Evolutionary conservation across 768 basidiomycete species (phyloP).

Genomic region (Tubosaeta sp.): DNA sequence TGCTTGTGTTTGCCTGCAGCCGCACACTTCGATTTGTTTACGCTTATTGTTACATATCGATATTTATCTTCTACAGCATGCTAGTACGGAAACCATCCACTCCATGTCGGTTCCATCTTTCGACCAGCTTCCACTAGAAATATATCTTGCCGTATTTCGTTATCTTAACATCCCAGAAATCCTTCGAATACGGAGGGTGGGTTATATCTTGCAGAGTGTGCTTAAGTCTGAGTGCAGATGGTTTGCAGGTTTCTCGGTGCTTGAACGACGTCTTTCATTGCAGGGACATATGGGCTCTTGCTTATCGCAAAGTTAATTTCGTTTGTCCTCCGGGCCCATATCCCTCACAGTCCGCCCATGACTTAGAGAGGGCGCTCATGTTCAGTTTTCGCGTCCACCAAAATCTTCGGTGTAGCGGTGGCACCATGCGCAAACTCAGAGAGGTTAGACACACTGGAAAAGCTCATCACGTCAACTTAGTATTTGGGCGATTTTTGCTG

Average conservation of each 20-base stretch:
- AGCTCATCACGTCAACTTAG: background rate
- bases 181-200: slow-evolving; percentile 14
- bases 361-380: slow-evolving; percentile 11
- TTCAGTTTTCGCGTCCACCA: slow-evolving; percentile 5
- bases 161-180: slow-evolving; percentile 17
- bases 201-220: background rate
- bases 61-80: no score
- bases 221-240: background rate
- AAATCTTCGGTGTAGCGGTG: background rate
- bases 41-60: background rate
- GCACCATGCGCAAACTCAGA: background rate
- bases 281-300: slow-evolving; percentile 14
- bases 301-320: slow-evolving; percentile 12
- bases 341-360: slow-evolving; percentile 6
- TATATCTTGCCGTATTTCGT: slow-evolving; percentile 5
- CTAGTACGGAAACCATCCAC: no score
- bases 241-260: background rate
- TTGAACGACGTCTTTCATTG: background rate
- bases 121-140: slow-evolving; percentile 8
- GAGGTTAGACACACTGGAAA: slow-evolving; percentile 8
- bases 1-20: background rate
- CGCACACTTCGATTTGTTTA: no score
- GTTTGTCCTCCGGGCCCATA: slow-evolving; percentile 18
- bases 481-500: slow-evolving; percentile 16
- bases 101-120: background rate